Evolutionary conservation across 805 yeast genomes (phyloP).

Genomic region (Torulaspora gathmanii): DNA sequence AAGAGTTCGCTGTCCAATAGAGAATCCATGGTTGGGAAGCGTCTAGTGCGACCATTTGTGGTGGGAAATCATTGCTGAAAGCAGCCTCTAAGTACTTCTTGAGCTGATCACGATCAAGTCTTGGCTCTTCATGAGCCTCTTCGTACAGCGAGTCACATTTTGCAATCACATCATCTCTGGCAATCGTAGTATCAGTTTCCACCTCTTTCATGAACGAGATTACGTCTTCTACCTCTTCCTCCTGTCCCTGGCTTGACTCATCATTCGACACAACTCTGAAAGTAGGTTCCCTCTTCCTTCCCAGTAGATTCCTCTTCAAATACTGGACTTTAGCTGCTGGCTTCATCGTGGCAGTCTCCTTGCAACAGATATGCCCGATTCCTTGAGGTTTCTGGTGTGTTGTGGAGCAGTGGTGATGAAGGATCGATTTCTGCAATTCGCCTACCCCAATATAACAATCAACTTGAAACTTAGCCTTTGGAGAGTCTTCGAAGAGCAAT

Average conservation of each 20-base stretch:
- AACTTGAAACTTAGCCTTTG: background rate
- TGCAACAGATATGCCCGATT: background rate
- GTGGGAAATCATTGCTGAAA: conserved; percentile 45
- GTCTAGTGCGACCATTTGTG: conserved; percentile 54
- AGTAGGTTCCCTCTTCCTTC: conserved; percentile 22
- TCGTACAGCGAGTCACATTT: conserved; percentile 18
- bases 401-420: background rate
- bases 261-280: conserved; percentile 22
- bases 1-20: conserved; percentile 73
- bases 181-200: conserved; percentile 31
- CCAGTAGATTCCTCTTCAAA: conserved; percentile 22
- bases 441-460: background rate
- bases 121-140: conserved; percentile 2
- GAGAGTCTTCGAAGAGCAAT: too few species aligned
- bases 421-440: background rate
- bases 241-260: conserved; percentile 18
- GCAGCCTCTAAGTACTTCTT: conserved; percentile 40
- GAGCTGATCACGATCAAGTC: conserved; percentile 38
- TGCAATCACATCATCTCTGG: conserved; percentile 24
- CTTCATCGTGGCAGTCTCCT: conserved; percentile 1
- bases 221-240: conserved; percentile 16
- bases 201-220: conserved; percentile 21
- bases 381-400: background rate
- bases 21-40: conserved; percentile 91
- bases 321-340: conserved; percentile 10